phyloP scores from a whole-genome alignment of 495 filamentous ascomycete genomes.

The Aspergillus coremiiformis region DNA sequence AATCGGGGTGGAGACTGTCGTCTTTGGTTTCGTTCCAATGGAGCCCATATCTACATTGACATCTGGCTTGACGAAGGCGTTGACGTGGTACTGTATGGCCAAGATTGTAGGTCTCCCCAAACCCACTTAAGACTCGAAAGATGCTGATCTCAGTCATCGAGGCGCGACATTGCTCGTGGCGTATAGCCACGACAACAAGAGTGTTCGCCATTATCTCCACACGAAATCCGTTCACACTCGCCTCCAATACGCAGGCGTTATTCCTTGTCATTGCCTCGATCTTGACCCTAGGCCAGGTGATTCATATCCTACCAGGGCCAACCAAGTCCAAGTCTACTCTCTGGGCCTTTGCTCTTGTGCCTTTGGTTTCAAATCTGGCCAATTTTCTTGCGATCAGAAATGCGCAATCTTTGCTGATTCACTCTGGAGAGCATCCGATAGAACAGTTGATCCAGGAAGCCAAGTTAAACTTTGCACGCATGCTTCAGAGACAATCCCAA shows the following conservation, averaged over 20 bases:
- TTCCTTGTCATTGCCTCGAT: background rate
- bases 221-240: background rate
- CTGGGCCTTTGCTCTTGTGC: background rate
- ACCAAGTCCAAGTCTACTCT: slow-evolving; percentile 1
- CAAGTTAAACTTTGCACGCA: slow-evolving; percentile 35
- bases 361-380: slow-evolving; percentile 1
- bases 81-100: background rate
- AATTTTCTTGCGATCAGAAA: background rate
- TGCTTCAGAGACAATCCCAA: slow-evolving; percentile 41
- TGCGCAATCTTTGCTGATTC: background rate
- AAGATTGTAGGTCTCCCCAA: background rate
- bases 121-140: background rate
- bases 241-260: background rate
- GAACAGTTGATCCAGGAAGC: slow-evolving; percentile 44
- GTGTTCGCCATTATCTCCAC: slow-evolving; percentile 9
- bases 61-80: background rate
- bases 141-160: background rate
- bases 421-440: slow-evolving; percentile 38
- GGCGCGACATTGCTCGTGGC: slow-evolving; percentile 4
- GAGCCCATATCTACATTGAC: background rate
- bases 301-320: slow-evolving; percentile 3
- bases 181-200: background rate
- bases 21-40: background rate
- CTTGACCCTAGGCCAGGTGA: slow-evolving; percentile 5
- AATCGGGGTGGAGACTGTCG: background rate